Conservation (phyloP, 2,329 filamentous ascomycete species). For the Diaporthe vaccinii region DNA sequence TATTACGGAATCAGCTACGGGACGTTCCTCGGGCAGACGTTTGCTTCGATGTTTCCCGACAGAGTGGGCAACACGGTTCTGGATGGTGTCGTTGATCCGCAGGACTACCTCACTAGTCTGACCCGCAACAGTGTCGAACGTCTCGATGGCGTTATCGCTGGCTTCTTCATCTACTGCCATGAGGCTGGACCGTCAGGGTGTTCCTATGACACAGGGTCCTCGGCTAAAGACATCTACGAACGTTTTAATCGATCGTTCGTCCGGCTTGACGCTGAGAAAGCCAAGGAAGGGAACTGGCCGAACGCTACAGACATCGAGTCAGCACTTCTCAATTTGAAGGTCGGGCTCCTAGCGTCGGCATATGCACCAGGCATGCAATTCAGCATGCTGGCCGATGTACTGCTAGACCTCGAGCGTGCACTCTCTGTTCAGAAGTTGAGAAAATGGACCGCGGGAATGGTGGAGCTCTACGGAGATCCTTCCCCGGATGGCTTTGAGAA, state of each 20-base stretch:
- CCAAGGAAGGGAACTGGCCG: conserved; percentile 41
- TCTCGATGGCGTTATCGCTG: conserved; percentile 56
- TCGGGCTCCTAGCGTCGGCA: conserved; percentile 21
- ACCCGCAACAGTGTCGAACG: conserved; percentile 57
- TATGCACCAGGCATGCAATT: not conserved
- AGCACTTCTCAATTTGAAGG: conserved; percentile 36
- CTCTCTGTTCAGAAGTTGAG: not conserved
- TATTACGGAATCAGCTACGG: conserved; percentile 64
- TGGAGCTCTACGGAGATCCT: not conserved
- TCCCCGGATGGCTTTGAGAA: not conserved
- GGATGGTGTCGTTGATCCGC: conserved; percentile 60
- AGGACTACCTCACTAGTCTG: conserved; percentile 51
- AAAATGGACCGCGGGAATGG: not conserved
- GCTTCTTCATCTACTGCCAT: conserved; percentile 60
- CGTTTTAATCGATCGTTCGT: conserved; percentile 43
- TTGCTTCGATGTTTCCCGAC: conserved; percentile 56
- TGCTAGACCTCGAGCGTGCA: not conserved
- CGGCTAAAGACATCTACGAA: conserved; percentile 51
- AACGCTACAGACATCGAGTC: conserved; percentile 42
- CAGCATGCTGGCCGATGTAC: not conserved
- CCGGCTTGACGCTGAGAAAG: conserved; percentile 41
- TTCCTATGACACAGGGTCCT: conserved; percentile 51
- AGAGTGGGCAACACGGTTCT: conserved; percentile 54
- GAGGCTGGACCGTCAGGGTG: conserved; percentile 54
- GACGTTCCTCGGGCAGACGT: conserved; percentile 56